Evolutionary conservation across 2,329 filamentous ascomycete genomes (phyloP), one percentile per base, ranked within the genome.

Genomic region (Ophidiomyces ophidiicola): DNA sequence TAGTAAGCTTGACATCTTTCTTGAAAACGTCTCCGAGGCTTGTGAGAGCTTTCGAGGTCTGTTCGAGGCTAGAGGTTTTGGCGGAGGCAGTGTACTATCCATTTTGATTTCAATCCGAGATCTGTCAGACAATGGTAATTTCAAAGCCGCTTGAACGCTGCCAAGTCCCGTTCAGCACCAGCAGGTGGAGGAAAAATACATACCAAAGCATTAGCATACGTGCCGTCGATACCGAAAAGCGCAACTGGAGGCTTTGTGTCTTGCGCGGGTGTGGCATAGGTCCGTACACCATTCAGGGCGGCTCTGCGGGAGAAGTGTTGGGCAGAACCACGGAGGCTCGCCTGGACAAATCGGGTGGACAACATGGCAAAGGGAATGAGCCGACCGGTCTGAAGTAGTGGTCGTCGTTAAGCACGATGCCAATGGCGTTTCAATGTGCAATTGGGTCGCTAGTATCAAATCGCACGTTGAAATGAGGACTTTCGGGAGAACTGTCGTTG

Each of bases 121-220:
- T 11, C 14, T 14, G 11, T 10, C 18, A 18, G 11, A 21, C n/a
- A n/a, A n/a, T n/a, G n/a, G 25, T 21, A 28, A 18, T 41, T 41
- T 32, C 24, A 28, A 10, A 25, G 14, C 21, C 11, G 44, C 38
- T 40, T 11, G n/a, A 15, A 8, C 18, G 18, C 8, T 32, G 37
- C 24, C 31, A 28, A 14, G 15, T 6, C 14, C 29, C 6, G 15
- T 10, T 5, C 29, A 14, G 18, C 15, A 24, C 24, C 14, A 19
- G 12, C 17, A 20, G 17, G 20, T 5, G 20, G 1, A 5, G 11
- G 26, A 14, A 26, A 18, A 32, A 33, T 34, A 63, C 84, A 64
- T 88, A 98, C 90, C 79, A 98, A 75, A 71, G 90, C 90, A 70
- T 81, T 86, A 63, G 90, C 90, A 71, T 98, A 98, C 62, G 88